These are phyloP conservation scores for Rusavskia elegans DNA, from an alignment of 495 filamentous ascomycete genomes.

Conservation along the genomic window DNA sequence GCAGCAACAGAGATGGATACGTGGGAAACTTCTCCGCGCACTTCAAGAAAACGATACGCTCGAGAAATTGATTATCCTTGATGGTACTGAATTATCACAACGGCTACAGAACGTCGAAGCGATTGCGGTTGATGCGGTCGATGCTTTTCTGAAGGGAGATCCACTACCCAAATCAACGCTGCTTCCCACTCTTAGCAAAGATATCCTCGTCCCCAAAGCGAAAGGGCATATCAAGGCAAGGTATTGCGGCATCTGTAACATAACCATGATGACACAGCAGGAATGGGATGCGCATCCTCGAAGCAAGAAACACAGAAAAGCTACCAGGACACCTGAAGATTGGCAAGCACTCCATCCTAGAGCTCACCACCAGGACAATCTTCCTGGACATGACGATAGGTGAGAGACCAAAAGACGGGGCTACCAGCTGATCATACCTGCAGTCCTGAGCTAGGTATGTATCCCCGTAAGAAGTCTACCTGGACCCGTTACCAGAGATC, in stretches of 20 bases:
- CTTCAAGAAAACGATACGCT: conserved; percentile 35
- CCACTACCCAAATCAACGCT: conserved; percentile 42
- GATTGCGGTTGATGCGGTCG: conserved; percentile 45
- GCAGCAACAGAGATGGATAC: conserved; percentile 73
- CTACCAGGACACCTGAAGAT: conserved; percentile 14
- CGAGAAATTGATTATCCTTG: conserved; percentile 52
- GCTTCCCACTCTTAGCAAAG: conserved; percentile 42
- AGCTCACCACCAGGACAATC: background rate
- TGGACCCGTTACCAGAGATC: too few relatives aligned
- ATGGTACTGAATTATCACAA: conserved; percentile 44
- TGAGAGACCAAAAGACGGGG: too few relatives aligned
- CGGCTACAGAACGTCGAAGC: conserved; percentile 45
- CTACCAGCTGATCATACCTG: too few relatives aligned
- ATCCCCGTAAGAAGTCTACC: too few relatives aligned
- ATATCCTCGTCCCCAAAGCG: conserved; percentile 31
- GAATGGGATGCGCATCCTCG: conserved; percentile 65
- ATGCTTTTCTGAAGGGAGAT: conserved; percentile 37
- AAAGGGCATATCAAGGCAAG: conserved; percentile 26
- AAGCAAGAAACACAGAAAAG: conserved; percentile 43
- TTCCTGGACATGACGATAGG: too few relatives aligned
- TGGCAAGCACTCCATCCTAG: conserved; percentile 8
- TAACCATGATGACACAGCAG: conserved; percentile 49
- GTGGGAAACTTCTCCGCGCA: conserved; percentile 56
- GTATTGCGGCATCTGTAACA: conserved; percentile 59
- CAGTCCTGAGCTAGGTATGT: too few relatives aligned